Base-by-base conservation (phyloP, 2,329 filamentous ascomycete genomes). In the Pestalotiopsis fici region DNA sequence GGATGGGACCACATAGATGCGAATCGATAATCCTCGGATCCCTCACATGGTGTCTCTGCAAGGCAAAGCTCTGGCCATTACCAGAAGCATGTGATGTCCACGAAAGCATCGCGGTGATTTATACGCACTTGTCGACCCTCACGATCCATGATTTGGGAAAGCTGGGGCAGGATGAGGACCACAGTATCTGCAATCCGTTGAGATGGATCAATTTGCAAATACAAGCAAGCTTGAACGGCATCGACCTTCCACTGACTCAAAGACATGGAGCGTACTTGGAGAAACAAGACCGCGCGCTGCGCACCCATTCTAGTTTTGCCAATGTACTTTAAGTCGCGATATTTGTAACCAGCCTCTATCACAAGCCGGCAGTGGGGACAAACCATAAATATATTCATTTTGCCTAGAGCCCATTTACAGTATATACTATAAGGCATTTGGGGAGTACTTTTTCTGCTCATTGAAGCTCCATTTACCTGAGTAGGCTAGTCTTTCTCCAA, bases 1-100 rank as follows among this genome's bases (percentile, higher is more conserved):
- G 73, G 71, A 78, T 78, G 75, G 77, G 77, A 0, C 76, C 72
- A 5, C 78, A 79, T 61, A 70, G 74, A 9, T 80, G 78, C 67
- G 78, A 80, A 47, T 79, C 76, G 25, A 80, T 79, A 77, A 79
- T 79, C 9, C 70, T 79, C 0, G 77, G 77, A 1, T 79, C 77
- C 1, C 72, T 79, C 66, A 76, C 75, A 1, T 79, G 78, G 61
- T 78, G 77, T 59, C 74, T 79, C 4, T 73, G 73, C 12, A 68
- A 77, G 27, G 76, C 76, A 3, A 73, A 74, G 6, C 73, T 78
- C 3, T 79, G 76, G 77, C 78, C 77, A 3, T 67, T 78, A 1
- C 76, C 76, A 5, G 68, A 76, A 1, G 60, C 71, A 1, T 59
- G 67, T 0, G 73, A 75, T 4, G 66, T 76, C 0, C 68, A 74